Evolutionary conservation across 2,329 filamentous ascomycete genomes (phyloP).

Genomic region (Penicillium sp.): DNA sequence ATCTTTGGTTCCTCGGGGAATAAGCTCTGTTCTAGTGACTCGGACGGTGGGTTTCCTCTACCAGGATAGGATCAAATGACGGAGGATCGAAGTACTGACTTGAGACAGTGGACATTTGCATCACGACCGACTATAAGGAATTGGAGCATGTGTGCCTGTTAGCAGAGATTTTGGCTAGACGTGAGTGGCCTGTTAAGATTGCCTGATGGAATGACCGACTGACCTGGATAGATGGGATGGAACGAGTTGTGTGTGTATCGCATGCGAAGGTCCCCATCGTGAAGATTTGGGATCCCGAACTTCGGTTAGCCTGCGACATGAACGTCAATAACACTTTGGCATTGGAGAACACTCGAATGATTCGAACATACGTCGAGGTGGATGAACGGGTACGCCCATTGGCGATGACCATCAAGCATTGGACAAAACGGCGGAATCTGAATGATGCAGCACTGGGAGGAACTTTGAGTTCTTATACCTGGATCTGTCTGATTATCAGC

Average conservation of each 20-base stretch:
- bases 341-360: slow-evolving; percentile 95
- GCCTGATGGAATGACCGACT: slow-evolving; percentile 12
- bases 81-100: slow-evolving; percentile 22
- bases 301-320: slow-evolving; percentile 88
- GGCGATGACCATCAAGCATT: slow-evolving; percentile 96
- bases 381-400: slow-evolving; percentile 86
- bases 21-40: slow-evolving; percentile 87
- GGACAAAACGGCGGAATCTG: slow-evolving; percentile 86
- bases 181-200: slow-evolving; percentile 52
- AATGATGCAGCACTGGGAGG: slow-evolving; percentile 97
- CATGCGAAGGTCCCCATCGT: slow-evolving; percentile 97
- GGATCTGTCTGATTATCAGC: slow-evolving; percentile 97
- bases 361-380: slow-evolving; percentile 91
- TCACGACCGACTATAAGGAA: slow-evolving; percentile 84
- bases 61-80: neutral
- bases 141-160: slow-evolving; percentile 87
- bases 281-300: slow-evolving; percentile 95
- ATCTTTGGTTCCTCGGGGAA: slow-evolving; percentile 99
- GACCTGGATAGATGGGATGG: slow-evolving; percentile 73
- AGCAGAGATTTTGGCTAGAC: slow-evolving; percentile 76
- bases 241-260: slow-evolving; percentile 90
- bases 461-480: slow-evolving; percentile 95
- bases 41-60: slow-evolving; percentile 66
- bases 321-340: slow-evolving; percentile 97
- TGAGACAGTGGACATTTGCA: slow-evolving; percentile 84